Evolutionary conservation across 305 asterid genomes (phyloP), one percentile per base, ranked within the genome.

Genomic region (Ilex paraguariensis): DNA sequence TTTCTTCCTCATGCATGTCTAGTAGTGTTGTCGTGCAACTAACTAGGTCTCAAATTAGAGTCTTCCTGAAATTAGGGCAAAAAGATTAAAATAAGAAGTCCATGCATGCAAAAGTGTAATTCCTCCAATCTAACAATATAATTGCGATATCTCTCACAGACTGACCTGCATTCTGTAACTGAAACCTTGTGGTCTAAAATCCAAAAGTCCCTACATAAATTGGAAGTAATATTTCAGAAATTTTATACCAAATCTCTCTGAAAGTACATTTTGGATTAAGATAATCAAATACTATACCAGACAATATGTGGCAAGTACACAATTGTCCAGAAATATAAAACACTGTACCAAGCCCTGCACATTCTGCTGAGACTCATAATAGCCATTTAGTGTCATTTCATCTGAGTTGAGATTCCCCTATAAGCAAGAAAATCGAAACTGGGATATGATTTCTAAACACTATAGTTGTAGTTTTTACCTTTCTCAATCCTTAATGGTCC

Each of bases 141-240:
- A 39, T 53, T 52, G 32, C 67, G 13, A 59, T 31, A 54, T 7
- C 15, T 21, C 28, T 21, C 59, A 70, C 81, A 57, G 59, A 88
- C 96, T 21, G 28, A 21, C 28, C 95, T 86, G 96, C 69, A 88
- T 59, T 62, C 84, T 74, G 60, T 84, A 88, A 59, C 79, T 73
- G 73, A 87, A 91, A 49, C 81, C 59, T 30, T 88, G 84, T 48
- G 81, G 93, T 73, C 98, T 81, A 65, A 86, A 88, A 73, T 91
- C 96, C 79, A 87, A 67, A 68, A 85, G 86, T 61, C 95, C 98
- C 98, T 91, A 71, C 46, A 60, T 44, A 46, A 57, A 66, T 46
- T 57, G 45, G 60, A 67, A 10, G 36, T 66, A 45, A 52, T 40
- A 58, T 17, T 17, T 17, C 21, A 17, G 21, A 17, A 17, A 17